phyloP scores from a whole-genome alignment of 768 basidiomycete genomes.

The Kwoniella sp. region DNA sequence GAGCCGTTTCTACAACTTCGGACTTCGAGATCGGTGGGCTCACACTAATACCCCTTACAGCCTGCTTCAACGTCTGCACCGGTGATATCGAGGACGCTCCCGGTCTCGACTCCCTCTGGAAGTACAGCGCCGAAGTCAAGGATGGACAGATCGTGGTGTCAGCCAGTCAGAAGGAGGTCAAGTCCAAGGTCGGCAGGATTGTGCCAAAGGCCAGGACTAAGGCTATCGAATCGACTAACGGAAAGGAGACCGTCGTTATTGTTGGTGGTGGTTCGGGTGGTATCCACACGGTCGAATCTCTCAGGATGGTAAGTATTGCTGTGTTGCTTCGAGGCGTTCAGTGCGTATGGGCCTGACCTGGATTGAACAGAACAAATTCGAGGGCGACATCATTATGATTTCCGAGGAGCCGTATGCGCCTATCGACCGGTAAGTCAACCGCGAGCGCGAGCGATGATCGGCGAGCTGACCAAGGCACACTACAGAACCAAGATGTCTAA shows the following conservation, averaged over 20 bases:
- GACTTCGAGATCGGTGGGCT: background rate
- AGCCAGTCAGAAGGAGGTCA: slow-evolving; percentile 62
- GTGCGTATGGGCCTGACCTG: too few relatives aligned
- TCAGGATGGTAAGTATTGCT: slow-evolving; percentile 63
- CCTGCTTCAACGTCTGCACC: slow-evolving; percentile 80
- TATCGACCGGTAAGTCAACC: slow-evolving; percentile 64
- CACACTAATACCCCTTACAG: slow-evolving; percentile 50
- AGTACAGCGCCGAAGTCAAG: slow-evolving; percentile 64
- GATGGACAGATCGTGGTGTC: slow-evolving; percentile 72
- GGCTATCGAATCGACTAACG: slow-evolving; percentile 47
- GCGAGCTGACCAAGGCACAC: background rate
- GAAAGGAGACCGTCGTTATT: slow-evolving; percentile 61
- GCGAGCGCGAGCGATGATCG: background rate
- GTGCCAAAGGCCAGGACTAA: slow-evolving; percentile 54
- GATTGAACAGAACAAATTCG: slow-evolving; percentile 66
- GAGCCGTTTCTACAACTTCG: slow-evolving; percentile 14
- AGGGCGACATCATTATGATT: slow-evolving; percentile 69
- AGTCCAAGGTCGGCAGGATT: slow-evolving; percentile 63
- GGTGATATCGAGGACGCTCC: slow-evolving; percentile 70
- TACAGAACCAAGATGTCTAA: slow-evolving; percentile 82
- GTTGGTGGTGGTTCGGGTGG: slow-evolving; percentile 83
- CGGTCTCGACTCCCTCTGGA: slow-evolving; percentile 72
- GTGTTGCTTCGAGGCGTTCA: too few relatives aligned
- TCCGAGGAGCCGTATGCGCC: slow-evolving; percentile 75
- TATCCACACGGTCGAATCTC: slow-evolving; percentile 70